Conservation (phyloP, 139 green algal species). For the Tetraselmis chui region DNA sequence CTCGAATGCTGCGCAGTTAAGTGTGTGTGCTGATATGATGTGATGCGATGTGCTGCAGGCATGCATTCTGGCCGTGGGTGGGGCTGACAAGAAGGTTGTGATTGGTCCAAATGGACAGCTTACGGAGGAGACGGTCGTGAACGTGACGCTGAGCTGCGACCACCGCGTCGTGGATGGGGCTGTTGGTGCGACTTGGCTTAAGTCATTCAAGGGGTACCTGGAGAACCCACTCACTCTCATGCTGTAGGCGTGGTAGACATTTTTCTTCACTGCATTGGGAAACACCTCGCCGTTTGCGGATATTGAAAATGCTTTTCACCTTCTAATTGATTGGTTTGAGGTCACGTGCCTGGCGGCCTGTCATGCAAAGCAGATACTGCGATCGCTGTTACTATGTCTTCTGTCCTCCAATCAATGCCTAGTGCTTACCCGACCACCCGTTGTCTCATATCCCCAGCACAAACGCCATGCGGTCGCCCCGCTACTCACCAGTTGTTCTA, state of each 20-base stretch:
- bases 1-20: not conserved
- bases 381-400: too few species aligned
- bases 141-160: slow-evolving; percentile 88
- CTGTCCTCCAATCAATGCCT: too few species aligned
- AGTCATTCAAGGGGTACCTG: slow-evolving; percentile 84
- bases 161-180: slow-evolving; percentile 96
- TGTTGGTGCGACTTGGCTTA: slow-evolving; percentile 91
- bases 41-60: slow-evolving; percentile 28
- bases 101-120: slow-evolving; percentile 30
- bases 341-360: too few species aligned
- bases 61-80: slow-evolving; percentile 71
- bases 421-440: too few species aligned
- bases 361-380: too few species aligned
- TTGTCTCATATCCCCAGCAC: too few species aligned
- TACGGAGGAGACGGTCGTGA: slow-evolving; percentile 43
- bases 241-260: slow-evolving; percentile 39
- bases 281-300: too few species aligned
- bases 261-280: too few species aligned
- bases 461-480: too few species aligned
- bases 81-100: slow-evolving; percentile 49
- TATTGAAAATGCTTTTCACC: too few species aligned
- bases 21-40: not conserved
- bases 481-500: too few species aligned
- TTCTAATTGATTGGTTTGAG: too few species aligned
- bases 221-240: slow-evolving; percentile 89